Percentiles rank a stretch among this genome's conserved stretches.
These are phyloP conservation scores for Amanita exitialis DNA, from an alignment of 768 basidiomycete genomes.

Conservation along the genomic window DNA sequence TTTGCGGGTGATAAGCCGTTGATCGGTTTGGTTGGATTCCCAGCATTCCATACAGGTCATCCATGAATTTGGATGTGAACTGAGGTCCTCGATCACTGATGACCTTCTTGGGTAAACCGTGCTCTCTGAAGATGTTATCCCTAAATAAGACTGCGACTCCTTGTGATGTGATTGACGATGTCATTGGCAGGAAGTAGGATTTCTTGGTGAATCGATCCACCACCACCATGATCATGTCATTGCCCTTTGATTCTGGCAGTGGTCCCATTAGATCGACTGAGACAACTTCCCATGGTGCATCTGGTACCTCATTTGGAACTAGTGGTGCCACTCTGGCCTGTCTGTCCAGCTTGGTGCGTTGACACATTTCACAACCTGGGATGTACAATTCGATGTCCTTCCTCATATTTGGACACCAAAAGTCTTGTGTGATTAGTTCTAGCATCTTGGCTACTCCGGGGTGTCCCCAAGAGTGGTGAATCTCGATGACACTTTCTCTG, in stretches of 20 bases:
- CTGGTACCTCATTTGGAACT: neutral
- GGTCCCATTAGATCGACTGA: neutral
- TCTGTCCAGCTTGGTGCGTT: neutral
- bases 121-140: too few relatives aligned
- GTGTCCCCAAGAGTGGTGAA: too few relatives aligned
- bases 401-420: neutral
- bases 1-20: conserved; percentile 11
- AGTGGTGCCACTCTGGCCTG: neutral
- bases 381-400: neutral
- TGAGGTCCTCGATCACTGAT: too few relatives aligned
- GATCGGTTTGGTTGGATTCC: conserved; percentile 8
- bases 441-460: neutral
- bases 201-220: neutral
- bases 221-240: neutral
- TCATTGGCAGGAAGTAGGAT: too few relatives aligned
- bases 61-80: too few relatives aligned
- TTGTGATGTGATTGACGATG: too few relatives aligned
- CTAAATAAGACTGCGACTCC: too few relatives aligned
- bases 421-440: neutral
- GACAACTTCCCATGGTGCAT: neutral
- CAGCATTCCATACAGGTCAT: neutral
- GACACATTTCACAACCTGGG: neutral
- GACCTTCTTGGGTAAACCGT: too few relatives aligned
- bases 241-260: neutral
- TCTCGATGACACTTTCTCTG: too few relatives aligned